Conservation (phyloP, 225 moss, liverwort and hornwort species). For the Climacium dendroides region DNA sequence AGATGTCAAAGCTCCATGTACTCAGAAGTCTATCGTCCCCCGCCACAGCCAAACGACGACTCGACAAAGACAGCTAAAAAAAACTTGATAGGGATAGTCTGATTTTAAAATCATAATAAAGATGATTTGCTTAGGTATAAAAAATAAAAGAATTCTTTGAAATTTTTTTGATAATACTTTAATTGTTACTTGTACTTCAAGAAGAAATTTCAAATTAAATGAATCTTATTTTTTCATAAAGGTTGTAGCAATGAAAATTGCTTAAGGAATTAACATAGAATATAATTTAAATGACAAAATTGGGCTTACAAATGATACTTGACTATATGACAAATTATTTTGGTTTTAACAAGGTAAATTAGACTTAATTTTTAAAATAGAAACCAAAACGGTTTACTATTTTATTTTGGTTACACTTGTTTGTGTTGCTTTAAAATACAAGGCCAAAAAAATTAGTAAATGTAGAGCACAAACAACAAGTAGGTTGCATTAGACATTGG, state of each 20-base stretch:
- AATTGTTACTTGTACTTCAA: not conserved
- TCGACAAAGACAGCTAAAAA: not conserved
- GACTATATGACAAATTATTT: not conserved
- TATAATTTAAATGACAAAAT: not conserved
- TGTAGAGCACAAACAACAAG: fast-evolving
- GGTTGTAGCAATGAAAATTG: no score
- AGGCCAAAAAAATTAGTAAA: not conserved
- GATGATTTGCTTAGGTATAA: not conserved
- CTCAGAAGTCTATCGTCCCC: not conserved
- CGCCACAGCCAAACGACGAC: not conserved
- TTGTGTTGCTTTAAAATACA: not conserved
- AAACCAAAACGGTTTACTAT: not conserved
- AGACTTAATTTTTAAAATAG: not conserved
- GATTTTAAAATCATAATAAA: not conserved
- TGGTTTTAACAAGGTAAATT: not conserved
- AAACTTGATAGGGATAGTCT: not conserved
- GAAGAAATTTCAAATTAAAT: not conserved
- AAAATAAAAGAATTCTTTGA: not conserved
- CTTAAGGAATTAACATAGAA: not conserved
- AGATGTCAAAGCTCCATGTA: not conserved
- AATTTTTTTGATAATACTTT: not conserved
- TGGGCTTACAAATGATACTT: no score
- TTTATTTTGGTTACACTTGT: fast-evolving
- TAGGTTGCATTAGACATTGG: fast-evolving
- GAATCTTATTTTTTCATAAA: not conserved